These are phyloP conservation scores for Rugiboletus extremiorientalis DNA, from an alignment of 1,284 basidiomycete genomes.

Conservation along the genomic window DNA sequence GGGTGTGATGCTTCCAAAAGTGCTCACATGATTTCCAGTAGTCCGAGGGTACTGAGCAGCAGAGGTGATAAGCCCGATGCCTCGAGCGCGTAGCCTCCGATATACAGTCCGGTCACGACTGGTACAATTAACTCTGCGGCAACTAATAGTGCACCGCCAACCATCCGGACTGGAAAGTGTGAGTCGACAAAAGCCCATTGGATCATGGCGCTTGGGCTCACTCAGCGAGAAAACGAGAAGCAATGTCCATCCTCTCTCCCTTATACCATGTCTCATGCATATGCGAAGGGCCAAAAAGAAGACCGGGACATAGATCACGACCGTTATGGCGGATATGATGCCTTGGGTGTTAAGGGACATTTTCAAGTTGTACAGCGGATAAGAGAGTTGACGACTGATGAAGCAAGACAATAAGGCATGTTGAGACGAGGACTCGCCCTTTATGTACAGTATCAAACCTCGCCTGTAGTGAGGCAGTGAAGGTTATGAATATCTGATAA, in stretches of 20 bases:
- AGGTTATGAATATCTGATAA: slow-evolving; percentile 5
- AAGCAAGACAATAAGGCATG: not conserved
- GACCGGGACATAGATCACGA: slow-evolving; percentile 57
- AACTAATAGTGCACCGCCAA: slow-evolving; percentile 55
- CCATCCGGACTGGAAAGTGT: slow-evolving; percentile 47
- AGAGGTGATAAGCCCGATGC: slow-evolving; percentile 53
- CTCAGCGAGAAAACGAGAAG: slow-evolving; percentile 53
- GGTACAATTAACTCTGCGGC: slow-evolving; percentile 45
- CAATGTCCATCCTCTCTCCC: slow-evolving; percentile 60
- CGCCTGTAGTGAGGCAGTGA: slow-evolving; percentile 20
- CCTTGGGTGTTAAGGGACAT: slow-evolving; percentile 46
- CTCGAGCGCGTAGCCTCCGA: slow-evolving; percentile 55
- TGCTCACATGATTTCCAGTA: slow-evolving; percentile 60
- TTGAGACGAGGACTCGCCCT: not conserved
- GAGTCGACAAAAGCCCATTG: slow-evolving; percentile 5
- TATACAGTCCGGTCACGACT: slow-evolving; percentile 43
- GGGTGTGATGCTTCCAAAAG: not conserved
- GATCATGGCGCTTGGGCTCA: slow-evolving; percentile 27
- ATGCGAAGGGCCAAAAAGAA: slow-evolving; percentile 44
- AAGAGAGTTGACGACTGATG: not conserved
- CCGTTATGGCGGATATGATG: slow-evolving; percentile 53
- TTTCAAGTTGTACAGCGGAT: not conserved
- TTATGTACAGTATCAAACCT: slow-evolving; percentile 23
- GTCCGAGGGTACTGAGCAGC: slow-evolving; percentile 55
- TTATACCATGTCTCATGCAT: slow-evolving; percentile 50